Evolutionary conservation across 1,139 yeast genomes (phyloP), one percentile per base, ranked within the genome.

Genomic region (Yamadazyma atlantica): DNA sequence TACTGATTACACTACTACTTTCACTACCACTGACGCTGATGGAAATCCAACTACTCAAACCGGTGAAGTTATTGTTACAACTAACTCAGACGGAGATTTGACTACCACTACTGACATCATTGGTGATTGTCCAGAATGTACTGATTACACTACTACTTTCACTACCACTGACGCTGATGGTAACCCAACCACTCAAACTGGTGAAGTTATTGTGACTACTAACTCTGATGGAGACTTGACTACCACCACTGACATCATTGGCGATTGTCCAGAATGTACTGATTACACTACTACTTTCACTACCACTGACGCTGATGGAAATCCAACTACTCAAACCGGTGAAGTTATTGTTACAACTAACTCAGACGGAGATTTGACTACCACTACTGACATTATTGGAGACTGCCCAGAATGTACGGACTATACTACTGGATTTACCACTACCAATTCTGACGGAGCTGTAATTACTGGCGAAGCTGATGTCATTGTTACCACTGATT

Each of bases 181-280:
- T n/a, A 28, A 11, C 31, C 42, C 21, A 33, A 17, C 37, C 14
- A 44, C 51, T 23, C 42, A 23, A 1, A 38, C 46, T 7, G 45
- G 34, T 14, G 47, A 18, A 21, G 47, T 46, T 11, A 18, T 41
- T 21, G 43, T 49, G 17, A 40, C 50, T 14, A 49, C 54, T 24
- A 37, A 39, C 29, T 18, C 40, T 14, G 40, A 33, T 15, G 45
- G 43, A 32, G 36, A 43, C 4, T 40, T 42, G 22, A 27, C 32
- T 16, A 44, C 46, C 9, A 14, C 29, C n/a, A 27, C 29, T 14
- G 29, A 27, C 29, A 27, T 27, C n/a, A 14, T 27, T 14, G 29
- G 29, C 7, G 29, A 27, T 16, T 27, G 29, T 15, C 29, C 29
- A 6, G 29, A 27, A 27, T 27, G 29, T 27, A 27, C 29, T n/a